Evolutionary conservation across 164 flowering plant genomes (phyloP), one percentile per base, ranked within the genome.

Genomic region (Taxillus chinensis): DNA sequence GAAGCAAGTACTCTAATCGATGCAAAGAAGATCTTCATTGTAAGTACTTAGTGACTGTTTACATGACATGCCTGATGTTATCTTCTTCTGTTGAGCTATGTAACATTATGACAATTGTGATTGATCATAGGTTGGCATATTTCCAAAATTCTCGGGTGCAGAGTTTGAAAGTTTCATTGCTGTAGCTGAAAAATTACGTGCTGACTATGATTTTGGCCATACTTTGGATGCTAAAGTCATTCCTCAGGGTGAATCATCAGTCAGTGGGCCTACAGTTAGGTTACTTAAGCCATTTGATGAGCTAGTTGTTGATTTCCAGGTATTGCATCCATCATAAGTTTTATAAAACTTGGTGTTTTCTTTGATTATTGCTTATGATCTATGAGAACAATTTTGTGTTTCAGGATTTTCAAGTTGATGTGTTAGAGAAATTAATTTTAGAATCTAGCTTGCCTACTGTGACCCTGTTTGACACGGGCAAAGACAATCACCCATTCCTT

Each of bases 221-320:
- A 88, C 98, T 56, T 64, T 68, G 69, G 86, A 86, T 72, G 92
- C 92, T 54, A 90, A 88, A 59, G 76, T 73, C 57, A 88, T 92
- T 70, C 95, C 96, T 61, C 86, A 80, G 17, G 97, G 97, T 3
- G 95, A 85, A 46, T 67, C 86, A 60, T 79, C 93, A 8, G 82
- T 87, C 9, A 55, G 76, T 37, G 84, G 79, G 5, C 92, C 98
- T 37, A 48, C 71, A 2, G 71, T 92, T 68, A 81, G 98, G 73
- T 66, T 92, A 65, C 78, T 90, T 67, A 92, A 92, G 78, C 97
- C 97, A 59, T 92, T 90, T 78, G 98, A 92, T 80, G 98, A 92
- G 69, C 85, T 81, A 42, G 72, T 80, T 66, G 90, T 85, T 57
- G 98, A 92, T 76, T 82, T 62, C 55, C 66, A 86, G 97, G 98